Conservation (phyloP, 352 stramenopile genomes). For the Globisporangium abappressorium region DNA sequence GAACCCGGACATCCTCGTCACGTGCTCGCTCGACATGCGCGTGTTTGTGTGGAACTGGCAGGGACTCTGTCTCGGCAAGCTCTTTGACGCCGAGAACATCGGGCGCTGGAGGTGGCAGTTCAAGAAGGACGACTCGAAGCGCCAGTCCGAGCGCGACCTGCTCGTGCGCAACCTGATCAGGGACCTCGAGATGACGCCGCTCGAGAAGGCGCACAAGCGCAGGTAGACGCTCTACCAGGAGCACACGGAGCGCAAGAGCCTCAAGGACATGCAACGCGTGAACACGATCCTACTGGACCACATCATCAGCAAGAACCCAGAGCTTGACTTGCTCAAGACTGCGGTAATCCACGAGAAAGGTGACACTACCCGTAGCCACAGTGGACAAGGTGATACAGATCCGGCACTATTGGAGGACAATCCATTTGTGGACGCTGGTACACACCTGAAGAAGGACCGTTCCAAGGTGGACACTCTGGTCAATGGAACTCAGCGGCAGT, state of each 20-base stretch:
- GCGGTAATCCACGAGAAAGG: constrained; percentile 12
- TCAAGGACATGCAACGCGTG: constrained; percentile 42
- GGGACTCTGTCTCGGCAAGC: constrained; percentile 49
- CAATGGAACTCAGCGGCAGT: neutral
- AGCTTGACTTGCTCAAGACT: constrained; percentile 40
- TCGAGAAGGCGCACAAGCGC: constrained; percentile 36
- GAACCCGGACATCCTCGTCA: constrained; percentile 61
- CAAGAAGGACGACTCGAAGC: constrained; percentile 47
- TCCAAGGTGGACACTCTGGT: neutral
- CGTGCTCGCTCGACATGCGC: constrained; percentile 57
- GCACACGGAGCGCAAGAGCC: constrained; percentile 46
- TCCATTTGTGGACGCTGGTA: neutral
- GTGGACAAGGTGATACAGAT: constrained; percentile 16
- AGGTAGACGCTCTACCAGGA: constrained; percentile 45
- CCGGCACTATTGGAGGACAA: neutral
- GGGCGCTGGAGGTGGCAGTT: constrained; percentile 50
- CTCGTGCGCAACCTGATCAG: constrained; percentile 38
- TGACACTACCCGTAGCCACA: neutral
- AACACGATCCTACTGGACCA: constrained; percentile 63
- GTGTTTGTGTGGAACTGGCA: constrained; percentile 75
- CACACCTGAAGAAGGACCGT: neutral
- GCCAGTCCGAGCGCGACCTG: constrained; percentile 34
- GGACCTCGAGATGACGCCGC: constrained; percentile 46
- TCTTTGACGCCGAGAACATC: constrained; percentile 63
- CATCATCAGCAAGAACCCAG: constrained; percentile 60